These are phyloP conservation scores for Dactylis glomerata DNA, from an alignment of 176 grass and related monocot species.

Conservation along the genomic window DNA sequence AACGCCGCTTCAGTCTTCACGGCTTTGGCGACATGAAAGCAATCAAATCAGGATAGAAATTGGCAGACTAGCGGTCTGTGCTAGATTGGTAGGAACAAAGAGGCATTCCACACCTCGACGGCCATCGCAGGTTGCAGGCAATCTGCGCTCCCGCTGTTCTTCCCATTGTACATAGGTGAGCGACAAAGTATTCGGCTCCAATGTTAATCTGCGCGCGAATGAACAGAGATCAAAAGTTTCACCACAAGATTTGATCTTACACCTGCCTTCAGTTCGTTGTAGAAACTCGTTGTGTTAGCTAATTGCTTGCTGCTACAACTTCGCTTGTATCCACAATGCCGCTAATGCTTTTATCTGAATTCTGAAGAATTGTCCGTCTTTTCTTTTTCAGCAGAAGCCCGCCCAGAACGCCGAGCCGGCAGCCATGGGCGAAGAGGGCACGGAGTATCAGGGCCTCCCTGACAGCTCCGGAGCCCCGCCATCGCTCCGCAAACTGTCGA, in stretches of 20 bases:
- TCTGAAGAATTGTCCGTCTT: not conserved
- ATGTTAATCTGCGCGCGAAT: not conserved
- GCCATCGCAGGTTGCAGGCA: not conserved
- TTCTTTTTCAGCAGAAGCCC: slow-evolving; percentile 33
- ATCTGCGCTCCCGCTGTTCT: not conserved
- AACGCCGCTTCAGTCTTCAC: no score
- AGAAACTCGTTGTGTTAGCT: not conserved
- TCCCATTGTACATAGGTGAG: not conserved
- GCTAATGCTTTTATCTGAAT: not conserved
- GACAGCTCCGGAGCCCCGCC: not conserved
- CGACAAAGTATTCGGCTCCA: not conserved
- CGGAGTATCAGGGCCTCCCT: slow-evolving; percentile 36
- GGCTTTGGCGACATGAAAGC: no score
- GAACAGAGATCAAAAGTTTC: not conserved
- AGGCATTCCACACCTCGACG: not conserved
- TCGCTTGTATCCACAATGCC: not conserved
- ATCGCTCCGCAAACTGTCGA: slow-evolving; percentile 42
- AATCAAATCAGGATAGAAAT: no score
- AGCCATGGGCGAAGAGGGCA: slow-evolving; percentile 36
- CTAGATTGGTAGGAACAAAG: not conserved
- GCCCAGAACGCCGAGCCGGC: slow-evolving; percentile 2
- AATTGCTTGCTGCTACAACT: not conserved
- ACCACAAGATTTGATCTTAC: not conserved
- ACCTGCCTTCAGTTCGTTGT: not conserved
- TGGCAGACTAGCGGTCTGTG: no score